phyloP scores from a whole-genome alignment of 495 filamentous ascomycete species.

The Tuber magnatum region DNA sequence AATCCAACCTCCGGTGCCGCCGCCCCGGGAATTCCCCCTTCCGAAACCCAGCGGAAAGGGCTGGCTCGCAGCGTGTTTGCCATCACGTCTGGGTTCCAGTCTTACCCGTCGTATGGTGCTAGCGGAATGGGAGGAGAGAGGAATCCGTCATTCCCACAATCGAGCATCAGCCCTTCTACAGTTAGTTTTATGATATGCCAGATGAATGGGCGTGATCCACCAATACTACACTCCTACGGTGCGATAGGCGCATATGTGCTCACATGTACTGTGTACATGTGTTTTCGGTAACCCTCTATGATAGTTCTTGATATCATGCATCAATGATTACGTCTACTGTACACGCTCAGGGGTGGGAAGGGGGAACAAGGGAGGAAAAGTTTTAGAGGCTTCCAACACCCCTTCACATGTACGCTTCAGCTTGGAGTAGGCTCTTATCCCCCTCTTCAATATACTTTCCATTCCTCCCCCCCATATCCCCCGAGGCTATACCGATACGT shows the following conservation, averaged over 20 bases:
- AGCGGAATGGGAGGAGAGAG: background rate
- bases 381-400: background rate
- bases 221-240: background rate
- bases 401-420: background rate
- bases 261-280: background rate
- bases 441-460: background rate
- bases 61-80: background rate
- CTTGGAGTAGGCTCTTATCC: background rate
- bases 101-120: background rate
- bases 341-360: background rate
- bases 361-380: background rate
- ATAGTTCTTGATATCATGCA: background rate
- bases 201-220: background rate
- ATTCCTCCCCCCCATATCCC: background rate
- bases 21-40: background rate
- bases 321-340: background rate
- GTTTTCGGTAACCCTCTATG: background rate
- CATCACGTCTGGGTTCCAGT: background rate
- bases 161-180: background rate
- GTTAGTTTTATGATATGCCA: background rate
- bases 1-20: too few species aligned
- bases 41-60: background rate
- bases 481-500: background rate
- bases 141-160: background rate
- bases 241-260: background rate